Conservation (phyloP, 192 early-diverging fungal species). For the Coemansia sp. region DNA sequence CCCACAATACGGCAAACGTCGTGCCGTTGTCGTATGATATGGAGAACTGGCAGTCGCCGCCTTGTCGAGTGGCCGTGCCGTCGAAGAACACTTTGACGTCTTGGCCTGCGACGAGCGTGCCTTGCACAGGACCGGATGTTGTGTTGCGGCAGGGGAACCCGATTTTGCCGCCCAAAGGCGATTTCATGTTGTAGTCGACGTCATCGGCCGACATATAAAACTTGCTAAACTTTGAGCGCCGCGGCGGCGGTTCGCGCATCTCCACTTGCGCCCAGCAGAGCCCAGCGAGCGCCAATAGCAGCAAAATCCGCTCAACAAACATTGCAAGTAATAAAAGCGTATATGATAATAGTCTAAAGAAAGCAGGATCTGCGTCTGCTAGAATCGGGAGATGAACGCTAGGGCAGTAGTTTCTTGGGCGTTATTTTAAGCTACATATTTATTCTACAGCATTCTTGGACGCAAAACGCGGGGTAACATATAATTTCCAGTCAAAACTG, state of each 20-base stretch:
- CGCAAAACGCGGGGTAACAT: too few species aligned
- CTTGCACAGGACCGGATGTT: constrained; percentile 23
- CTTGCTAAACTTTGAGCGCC: constrained; percentile 49
- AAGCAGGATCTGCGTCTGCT: too few species aligned
- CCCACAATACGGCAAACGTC: constrained; percentile 61
- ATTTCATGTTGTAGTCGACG: constrained; percentile 54
- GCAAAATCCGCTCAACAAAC: not conserved
- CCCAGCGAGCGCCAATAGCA: constrained; percentile 6
- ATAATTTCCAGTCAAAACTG: constrained; percentile 12
- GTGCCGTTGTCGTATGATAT: constrained; percentile 55
- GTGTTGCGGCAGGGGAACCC: constrained; percentile 42
- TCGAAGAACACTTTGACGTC: constrained; percentile 54
- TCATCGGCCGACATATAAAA: constrained; percentile 39
- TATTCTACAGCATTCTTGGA: too few species aligned
- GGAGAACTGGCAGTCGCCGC: constrained; percentile 52
- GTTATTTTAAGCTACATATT: too few species aligned
- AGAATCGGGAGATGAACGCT: too few species aligned
- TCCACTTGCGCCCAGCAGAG: constrained; percentile 37
- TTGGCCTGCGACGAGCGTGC: constrained; percentile 53
- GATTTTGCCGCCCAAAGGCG: constrained; percentile 35
- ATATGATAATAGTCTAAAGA: too few species aligned
- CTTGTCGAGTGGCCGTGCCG: constrained; percentile 38
- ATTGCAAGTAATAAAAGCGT: too few species aligned
- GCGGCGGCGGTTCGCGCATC: constrained; percentile 47
- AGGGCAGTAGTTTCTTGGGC: too few species aligned